Base-by-base conservation (phyloP, 2,329 filamentous ascomycete genomes). In the Verticillium nubilum region DNA sequence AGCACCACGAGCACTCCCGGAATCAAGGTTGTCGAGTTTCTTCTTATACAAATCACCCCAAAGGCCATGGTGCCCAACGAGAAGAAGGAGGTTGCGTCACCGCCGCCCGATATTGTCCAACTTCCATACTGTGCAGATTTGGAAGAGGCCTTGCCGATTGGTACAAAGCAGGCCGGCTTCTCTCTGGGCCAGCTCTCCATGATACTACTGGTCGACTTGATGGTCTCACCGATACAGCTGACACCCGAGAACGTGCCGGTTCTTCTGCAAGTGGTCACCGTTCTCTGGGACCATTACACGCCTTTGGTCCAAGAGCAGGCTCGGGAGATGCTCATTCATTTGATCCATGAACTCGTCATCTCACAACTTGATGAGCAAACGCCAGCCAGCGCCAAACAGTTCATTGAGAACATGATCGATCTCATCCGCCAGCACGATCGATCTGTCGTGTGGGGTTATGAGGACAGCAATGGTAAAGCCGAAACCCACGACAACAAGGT, bases 241-340 rank as follows among this genome's bases (percentile, higher is more conserved):
- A 82, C 85, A 2, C 80, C 86, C 19, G 91, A 97, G 54, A 90
- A 90, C 66, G 84, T 98, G 3, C 92, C 94, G 1, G 83, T 96
- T 27, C 79, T 99, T 23, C 78, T 99, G 15, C 95, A 99, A 72
- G 91, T 97, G 9, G 88, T 97, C 5, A 88, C 94, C 13, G 92
- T 98, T 3, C 83, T 98, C 1, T 99, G 95, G 95, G 96, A 99
- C 71, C 94, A 98, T 69, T 97, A 99, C 68, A 97, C 91, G 1
- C 87, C 91, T 3, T 84, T 97, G 12, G 95, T 99, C 1, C 94
- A 98, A 72, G 95, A 98, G 66, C 94, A 99, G 73, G 93, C 96
- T 29, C 87, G 93, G 55, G 95, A 99, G 74, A 97, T 99, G 93
- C 84, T 99, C 17, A 93, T 99, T 2, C 95, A 99, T 76, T 82